Evolutionary conservation across 1,139 yeast genomes (phyloP).

Genomic region (Blastobotrys persicus): DNA sequence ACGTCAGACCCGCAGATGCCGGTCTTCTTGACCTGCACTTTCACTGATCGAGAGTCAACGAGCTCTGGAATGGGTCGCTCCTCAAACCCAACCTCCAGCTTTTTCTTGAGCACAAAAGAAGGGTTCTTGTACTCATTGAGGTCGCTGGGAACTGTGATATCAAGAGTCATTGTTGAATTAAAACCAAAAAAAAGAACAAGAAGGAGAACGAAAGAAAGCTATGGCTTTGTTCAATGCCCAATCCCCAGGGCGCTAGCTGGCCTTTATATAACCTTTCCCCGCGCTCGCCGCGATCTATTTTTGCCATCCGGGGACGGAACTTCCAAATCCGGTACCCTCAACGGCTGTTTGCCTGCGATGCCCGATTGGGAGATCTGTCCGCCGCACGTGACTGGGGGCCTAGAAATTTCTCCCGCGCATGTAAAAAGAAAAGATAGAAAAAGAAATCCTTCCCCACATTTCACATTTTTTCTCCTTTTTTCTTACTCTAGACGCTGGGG

Average conservation of each 20-base stretch:
- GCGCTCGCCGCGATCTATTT: background rate
- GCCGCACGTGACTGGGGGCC: background rate
- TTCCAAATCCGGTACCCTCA: background rate
- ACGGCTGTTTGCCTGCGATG: no score
- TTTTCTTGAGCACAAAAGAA: constrained; percentile 64
- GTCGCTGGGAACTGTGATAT: background rate
- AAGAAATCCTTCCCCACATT: no score
- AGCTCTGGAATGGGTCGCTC: constrained; percentile 63
- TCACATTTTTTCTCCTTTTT: no score
- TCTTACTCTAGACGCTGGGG: no score
- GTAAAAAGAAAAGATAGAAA: no score
- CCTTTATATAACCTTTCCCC: no score
- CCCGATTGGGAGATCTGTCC: no score
- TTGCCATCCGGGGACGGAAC: background rate
- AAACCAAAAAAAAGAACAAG: no score
- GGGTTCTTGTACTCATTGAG: constrained; percentile 44
- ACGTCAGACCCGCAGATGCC: constrained; percentile 91
- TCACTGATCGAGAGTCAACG: constrained; percentile 63
- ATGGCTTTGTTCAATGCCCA: no score
- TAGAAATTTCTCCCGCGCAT: no score
- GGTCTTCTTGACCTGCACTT: constrained; percentile 70
- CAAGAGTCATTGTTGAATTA: constrained; percentile 5
- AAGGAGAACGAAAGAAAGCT: background rate
- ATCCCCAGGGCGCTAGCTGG: no score
- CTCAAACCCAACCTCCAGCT: constrained; percentile 64